phyloP scores from a whole-genome alignment of 192 early-diverging fungal species.

The Rhizophagus sp. region DNA sequence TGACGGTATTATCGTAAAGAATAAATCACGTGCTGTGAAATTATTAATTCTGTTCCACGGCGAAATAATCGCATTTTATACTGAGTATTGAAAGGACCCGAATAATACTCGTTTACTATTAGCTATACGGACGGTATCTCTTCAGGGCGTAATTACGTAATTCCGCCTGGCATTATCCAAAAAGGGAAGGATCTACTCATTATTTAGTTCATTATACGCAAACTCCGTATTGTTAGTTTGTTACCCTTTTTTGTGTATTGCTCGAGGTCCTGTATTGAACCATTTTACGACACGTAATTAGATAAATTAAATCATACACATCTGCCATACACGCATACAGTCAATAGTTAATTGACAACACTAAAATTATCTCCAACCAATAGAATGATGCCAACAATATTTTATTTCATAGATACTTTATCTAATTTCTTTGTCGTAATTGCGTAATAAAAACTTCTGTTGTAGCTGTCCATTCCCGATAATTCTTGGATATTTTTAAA shows the following conservation, averaged over 20 bases:
- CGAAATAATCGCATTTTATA: slow-evolving; percentile 49
- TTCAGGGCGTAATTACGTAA: too few species aligned
- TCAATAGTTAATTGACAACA: slow-evolving; percentile 10
- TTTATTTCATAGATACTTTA: neutral
- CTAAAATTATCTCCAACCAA: neutral
- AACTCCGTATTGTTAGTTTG: too few species aligned
- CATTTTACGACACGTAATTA: neutral
- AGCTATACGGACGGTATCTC: too few species aligned
- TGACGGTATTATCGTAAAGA: too few species aligned
- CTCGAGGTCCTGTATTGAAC: neutral
- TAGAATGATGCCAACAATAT: slow-evolving; percentile 5
- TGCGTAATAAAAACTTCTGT: neutral
- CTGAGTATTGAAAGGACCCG: too few species aligned
- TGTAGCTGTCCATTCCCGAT: neutral
- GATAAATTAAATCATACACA: neutral
- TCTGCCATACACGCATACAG: neutral
- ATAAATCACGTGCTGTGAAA: slow-evolving; percentile 77
- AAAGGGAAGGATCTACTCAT: too few species aligned
- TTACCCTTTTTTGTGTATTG: too few species aligned
- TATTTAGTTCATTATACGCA: too few species aligned
- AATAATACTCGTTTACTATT: too few species aligned
- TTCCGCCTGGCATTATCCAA: too few species aligned
- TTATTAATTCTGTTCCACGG: slow-evolving; percentile 70
- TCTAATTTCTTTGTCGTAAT: neutral
- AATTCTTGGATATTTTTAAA: neutral